Conservation (phyloP, 768 basidiomycete genomes). For the Clitopilus hobsonii region DNA sequence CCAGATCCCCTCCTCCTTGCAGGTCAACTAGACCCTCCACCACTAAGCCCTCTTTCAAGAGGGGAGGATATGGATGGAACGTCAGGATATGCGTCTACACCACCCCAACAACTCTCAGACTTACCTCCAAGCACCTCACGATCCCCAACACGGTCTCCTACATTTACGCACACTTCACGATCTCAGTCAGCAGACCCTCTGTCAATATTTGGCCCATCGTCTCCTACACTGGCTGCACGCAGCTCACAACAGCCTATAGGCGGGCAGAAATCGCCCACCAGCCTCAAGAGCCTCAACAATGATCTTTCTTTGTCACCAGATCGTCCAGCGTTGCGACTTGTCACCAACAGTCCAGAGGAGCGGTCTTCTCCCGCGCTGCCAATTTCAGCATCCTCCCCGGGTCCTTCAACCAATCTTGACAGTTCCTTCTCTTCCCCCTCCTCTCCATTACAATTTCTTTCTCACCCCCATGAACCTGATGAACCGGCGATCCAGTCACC, state of each 20-base stretch:
- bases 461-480: no score
- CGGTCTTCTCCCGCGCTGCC: no score
- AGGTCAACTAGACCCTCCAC: not conserved
- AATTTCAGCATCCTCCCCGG: no score
- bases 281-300: not conserved
- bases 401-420: no score
- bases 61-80: not conserved
- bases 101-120: not conserved
- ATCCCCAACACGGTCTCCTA: slow-evolving; percentile 7
- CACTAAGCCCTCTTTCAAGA: not conserved
- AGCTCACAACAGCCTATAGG: not conserved
- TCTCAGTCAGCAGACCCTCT: slow-evolving; percentile 15
- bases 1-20: not conserved
- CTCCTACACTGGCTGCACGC: not conserved
- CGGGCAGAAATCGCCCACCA: not conserved
- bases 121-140: not conserved
- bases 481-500: no score
- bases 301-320: not conserved
- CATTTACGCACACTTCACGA: not conserved
- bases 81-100: not conserved
- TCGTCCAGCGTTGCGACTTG: not conserved
- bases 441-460: no score
- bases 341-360: no score
- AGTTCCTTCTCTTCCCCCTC: no score
- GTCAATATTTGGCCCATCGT: slow-evolving; percentile 4